A percentile compares a stretch with the other conserved stretches of the same genome.
These are phyloP conservation scores for Euphrasia arctica DNA, from an alignment of 305 asterid species.

Conservation along the genomic window DNA sequence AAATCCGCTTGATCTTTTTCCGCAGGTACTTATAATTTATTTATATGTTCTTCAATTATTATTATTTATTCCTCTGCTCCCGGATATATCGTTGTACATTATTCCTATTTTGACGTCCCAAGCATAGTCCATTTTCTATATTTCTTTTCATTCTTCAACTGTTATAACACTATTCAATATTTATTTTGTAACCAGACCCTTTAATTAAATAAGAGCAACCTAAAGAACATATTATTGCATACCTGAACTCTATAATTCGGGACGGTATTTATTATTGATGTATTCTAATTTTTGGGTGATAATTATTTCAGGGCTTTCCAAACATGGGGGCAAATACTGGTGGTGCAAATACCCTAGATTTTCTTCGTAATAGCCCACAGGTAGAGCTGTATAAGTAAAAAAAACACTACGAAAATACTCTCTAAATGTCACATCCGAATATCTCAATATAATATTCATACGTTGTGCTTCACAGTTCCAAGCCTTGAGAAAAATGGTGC, in stretches of 20 bases:
- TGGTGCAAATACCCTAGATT: constrained; percentile 70
- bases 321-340: constrained; percentile 56
- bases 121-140: no score
- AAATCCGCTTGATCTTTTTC: constrained; percentile 78
- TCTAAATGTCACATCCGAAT: background rate
- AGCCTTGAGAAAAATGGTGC: constrained; percentile 90
- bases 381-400: constrained; percentile 30
- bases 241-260: no score
- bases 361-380: constrained; percentile 83
- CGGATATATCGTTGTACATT: background rate
- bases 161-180: no score
- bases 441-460: constrained; percentile 14
- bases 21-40: constrained; percentile 55
- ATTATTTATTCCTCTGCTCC: background rate
- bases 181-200: background rate
- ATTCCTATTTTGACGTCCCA: no score
- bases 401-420: background rate
- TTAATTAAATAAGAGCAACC: background rate
- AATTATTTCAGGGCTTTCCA: constrained; percentile 60
- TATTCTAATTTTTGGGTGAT: background rate
- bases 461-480: constrained; percentile 69
- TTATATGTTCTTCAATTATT: background rate
- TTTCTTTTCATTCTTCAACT: no score
- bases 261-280: no score
- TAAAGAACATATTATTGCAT: background rate